Evolutionary conservation across 257 asterid species (phyloP), one percentile per base, ranked within the genome.

Genomic region (Solanum rostratum): DNA sequence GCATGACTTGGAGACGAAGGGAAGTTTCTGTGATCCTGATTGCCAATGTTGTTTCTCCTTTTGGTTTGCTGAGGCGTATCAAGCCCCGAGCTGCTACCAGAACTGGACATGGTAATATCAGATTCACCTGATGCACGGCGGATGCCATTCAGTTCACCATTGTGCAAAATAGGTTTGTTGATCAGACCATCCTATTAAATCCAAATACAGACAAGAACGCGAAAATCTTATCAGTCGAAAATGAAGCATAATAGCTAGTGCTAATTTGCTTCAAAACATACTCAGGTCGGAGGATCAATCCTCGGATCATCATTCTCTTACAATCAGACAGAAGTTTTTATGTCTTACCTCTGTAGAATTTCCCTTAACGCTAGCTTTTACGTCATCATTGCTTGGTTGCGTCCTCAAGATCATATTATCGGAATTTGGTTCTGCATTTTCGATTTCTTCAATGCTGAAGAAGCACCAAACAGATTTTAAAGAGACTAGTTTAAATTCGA

Each of bases 51-150:
- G 65, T 83, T 87, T 86, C 88, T 90, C 80, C 79, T 41, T 85
- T 83, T 90, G 52, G 93, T 81, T 81, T 89, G 92, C 89, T 87
- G 90, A 43, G 97, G 95, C 3, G 90, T 83, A 65, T 91, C 95
- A 29, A 90, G 92, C 43, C 97, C 95, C 9, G 89, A 90, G 88
- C 97, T 91, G 86, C 97, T 91, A 3, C 90, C 97, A 2, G 94
- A 95, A 89, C 99, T 95, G 18, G 95, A 93, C 84, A 91, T 80
- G n/a, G 99, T 95, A 84, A 93, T 84, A 85, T 95, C 99, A 37
- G 98, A 96, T 86, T 95, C 98, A 88, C 95, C 93, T 19, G 98
- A 96, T 49, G 89, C 92, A 87, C 93, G 84, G 6, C 84, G 82
- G 45, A 15, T 27, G 45, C 62, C 62, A 76, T 49, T 76, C 43